These are phyloP conservation scores for Grosmannia serpens DNA, from an alignment of 2,329 filamentous ascomycete genomes.

Conservation along the genomic window DNA sequence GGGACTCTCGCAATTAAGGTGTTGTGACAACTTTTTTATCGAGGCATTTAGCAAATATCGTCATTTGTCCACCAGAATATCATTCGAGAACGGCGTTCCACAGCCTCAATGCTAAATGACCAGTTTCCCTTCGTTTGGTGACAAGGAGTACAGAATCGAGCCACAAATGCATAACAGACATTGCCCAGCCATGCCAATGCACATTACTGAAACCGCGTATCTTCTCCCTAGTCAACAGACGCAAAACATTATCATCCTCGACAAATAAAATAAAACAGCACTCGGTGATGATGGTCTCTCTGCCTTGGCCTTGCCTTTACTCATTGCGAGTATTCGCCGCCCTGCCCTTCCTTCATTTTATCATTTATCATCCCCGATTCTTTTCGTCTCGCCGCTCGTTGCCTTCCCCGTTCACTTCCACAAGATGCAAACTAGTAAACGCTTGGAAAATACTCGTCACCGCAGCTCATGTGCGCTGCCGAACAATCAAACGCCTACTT, in stretches of 20 bases:
- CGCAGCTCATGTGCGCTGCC: background rate
- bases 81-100: no score
- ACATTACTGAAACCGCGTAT: background rate
- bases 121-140: background rate
- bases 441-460: background rate
- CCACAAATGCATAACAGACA: background rate
- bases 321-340: background rate
- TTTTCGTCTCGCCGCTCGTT: no score
- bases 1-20: slow-evolving; percentile 28
- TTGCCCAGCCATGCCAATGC: background rate
- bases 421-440: background rate
- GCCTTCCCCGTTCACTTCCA: no score
- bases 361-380: no score
- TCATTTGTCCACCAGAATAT: background rate
- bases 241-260: background rate
- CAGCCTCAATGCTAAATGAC: background rate
- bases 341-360: background rate
- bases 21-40: slow-evolving; percentile 20
- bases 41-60: background rate
- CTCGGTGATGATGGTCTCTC: background rate
- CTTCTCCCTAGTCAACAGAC: background rate
- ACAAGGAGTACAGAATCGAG: background rate
- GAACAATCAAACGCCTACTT: background rate
- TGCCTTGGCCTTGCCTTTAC: background rate
- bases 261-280: background rate